Percentiles rank a stretch among this genome's conserved stretches.
Conservation (phyloP, 129 eudicot species). For the Helichrysum umbraculigerum region DNA sequence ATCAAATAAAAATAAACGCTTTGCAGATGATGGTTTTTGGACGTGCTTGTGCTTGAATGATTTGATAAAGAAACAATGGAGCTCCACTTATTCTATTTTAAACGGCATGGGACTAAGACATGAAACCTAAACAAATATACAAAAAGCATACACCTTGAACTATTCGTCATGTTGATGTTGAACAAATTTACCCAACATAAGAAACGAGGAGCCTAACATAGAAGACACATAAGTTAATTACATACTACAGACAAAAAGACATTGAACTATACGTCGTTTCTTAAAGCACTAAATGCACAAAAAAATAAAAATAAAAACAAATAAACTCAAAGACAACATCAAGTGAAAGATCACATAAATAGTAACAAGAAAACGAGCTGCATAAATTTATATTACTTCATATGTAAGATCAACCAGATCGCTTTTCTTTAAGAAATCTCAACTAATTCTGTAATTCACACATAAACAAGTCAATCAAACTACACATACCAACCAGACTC, state of each 20-base stretch:
- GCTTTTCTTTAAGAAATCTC: not conserved
- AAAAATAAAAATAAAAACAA: not conserved
- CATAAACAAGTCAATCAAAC: not conserved
- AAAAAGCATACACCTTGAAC: constrained; percentile 14
- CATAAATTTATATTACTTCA: not conserved
- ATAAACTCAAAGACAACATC: not conserved
- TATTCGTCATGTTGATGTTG: constrained; percentile 7
- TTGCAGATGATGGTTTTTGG: not conserved
- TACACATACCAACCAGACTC: not conserved
- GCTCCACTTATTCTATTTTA: not conserved
- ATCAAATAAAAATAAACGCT: not conserved
- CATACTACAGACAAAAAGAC: not conserved
- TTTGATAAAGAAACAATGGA: constrained; percentile 1
- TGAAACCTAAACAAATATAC: not conserved
- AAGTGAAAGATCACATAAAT: not conserved
- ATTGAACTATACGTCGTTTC: not conserved
- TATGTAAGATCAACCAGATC: not conserved
- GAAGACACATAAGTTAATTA: not conserved
- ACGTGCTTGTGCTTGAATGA: not conserved
- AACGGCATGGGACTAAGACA: not conserved
- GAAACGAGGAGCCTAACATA: not conserved
- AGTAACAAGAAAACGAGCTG: not conserved
- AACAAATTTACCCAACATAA: not conserved
- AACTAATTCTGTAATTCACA: not conserved
- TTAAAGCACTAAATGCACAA: not conserved